phyloP scores from a whole-genome alignment of 1,284 basidiomycete genomes.

The Farysia itapuensis region DNA sequence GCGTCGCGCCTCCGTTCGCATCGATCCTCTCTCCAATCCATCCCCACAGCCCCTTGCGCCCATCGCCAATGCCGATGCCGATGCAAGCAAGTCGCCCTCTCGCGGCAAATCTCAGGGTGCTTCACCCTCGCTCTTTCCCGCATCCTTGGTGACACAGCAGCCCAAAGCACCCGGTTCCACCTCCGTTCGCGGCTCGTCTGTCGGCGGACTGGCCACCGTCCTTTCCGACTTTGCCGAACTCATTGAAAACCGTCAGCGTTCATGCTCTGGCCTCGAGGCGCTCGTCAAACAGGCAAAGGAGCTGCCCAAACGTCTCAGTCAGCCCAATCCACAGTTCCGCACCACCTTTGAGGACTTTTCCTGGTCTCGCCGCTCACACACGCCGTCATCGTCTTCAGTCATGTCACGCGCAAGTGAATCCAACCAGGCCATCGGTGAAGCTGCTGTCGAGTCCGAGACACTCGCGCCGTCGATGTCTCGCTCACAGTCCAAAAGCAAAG shows the following conservation, averaged over 20 bases:
- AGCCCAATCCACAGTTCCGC: constrained; percentile 30
- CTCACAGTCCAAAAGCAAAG: no score
- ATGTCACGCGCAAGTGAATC: no score
- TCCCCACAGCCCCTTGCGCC: constrained; percentile 6
- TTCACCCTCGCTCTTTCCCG: constrained; percentile 17
- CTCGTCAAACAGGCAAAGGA: constrained; percentile 29
- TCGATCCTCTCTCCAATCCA: constrained; percentile 21
- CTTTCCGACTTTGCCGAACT: constrained; percentile 34
- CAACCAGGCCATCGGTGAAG: no score
- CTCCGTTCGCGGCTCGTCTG: constrained; percentile 14
- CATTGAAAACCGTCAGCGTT: constrained; percentile 34
- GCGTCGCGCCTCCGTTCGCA: constrained; percentile 27
- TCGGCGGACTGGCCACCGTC: constrained; percentile 14
- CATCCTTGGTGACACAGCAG: background rate
- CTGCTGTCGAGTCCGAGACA: no score
- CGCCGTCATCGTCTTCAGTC: no score
- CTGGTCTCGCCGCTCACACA: constrained; percentile 3
- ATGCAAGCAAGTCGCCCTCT: constrained; percentile 1
- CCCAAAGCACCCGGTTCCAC: background rate
- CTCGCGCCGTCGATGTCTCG: no score
- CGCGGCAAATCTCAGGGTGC: constrained; percentile 21
- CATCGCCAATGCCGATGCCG: constrained; percentile 2
- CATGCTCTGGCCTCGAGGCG: constrained; percentile 30
- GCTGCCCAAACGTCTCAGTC: constrained; percentile 29
- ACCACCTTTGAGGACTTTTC: constrained; percentile 29